Base-by-base conservation (phyloP, 768 basidiomycete genomes). In the Amanita thiersii region DNA sequence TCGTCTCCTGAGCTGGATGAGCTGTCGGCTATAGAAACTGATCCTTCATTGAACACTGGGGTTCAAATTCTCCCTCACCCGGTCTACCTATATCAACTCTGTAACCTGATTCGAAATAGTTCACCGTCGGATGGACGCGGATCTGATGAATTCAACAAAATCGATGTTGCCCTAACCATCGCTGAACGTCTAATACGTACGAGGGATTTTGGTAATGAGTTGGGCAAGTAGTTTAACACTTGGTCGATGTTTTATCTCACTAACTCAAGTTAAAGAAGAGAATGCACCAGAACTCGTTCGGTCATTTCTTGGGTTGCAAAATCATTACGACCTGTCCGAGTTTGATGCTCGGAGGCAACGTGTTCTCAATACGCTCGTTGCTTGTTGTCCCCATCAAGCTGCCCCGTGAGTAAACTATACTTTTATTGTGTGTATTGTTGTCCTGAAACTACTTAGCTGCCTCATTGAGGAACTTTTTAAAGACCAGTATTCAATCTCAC, bases 381-480 rank as follows among this genome's bases (percentile, higher is more conserved):
- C 73, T 3, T 91, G 86, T 46, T 78, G 77, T 45, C 96, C 96
- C 1, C 64, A 65, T 19, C 79, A 78, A 41, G 79, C 84, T 30
- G 81, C 90, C 1, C 84, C 81, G 93, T 98, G 56, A 53, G 91
- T 74, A n/a, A 28, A 30, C n/a, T 24, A 23, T 17, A 21, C 18
- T 21, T 18, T 40, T n/a, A 18, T 11, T 8, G 25, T 6, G 4
- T 39, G 12, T 7, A 3, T 14, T 46, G 3, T 32, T 47, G 41
- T 29, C 5, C 31, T 24, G 41, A 7, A 54, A 3, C 11, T 7
- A 7, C 7, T 3, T 15, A 96, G 93, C 2, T 72, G 77, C 24
- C 66, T 97, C 7, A 80, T 89, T 39, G 90, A 94, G 56, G 88
- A 96, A 54, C 93, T 91, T 60, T 99, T 98, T 66, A 81, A 81